Conservation (phyloP, 768 basidiomycete genomes). For the Phylloporus arenicola region DNA sequence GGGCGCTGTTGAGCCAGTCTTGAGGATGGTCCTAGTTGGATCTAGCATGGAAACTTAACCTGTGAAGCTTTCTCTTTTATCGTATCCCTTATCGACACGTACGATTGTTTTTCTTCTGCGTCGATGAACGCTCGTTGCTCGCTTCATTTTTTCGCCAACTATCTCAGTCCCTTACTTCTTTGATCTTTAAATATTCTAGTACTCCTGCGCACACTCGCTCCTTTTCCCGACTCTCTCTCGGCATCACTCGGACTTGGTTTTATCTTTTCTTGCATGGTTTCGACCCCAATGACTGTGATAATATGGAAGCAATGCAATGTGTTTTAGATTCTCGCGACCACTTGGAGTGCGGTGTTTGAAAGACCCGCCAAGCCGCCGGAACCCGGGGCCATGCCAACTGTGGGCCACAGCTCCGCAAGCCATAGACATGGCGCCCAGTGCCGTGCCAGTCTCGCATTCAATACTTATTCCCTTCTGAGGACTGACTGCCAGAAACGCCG, state of each 20-base stretch:
- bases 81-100: not conserved
- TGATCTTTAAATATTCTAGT: not conserved
- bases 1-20: constrained; percentile 52
- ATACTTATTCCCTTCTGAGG: not conserved
- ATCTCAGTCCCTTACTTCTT: not conserved
- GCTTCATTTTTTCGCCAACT: not conserved
- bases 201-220: not conserved
- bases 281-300: not conserved
- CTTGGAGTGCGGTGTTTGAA: not conserved
- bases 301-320: constrained; percentile 5
- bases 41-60: constrained; percentile 15
- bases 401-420: too few species aligned
- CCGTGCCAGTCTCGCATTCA: not conserved
- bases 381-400: not conserved
- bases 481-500: not conserved
- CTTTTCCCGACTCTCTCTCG: not conserved
- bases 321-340: not conserved
- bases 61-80: constrained; percentile 1
- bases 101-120: not conserved
- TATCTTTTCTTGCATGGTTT: not conserved
- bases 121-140: constrained; percentile 13
- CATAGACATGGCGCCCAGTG: not conserved
- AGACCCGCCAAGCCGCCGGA: not conserved
- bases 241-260: not conserved
- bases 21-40: constrained; percentile 21